Evolutionary conservation across 208 protist genomes (phyloP), one percentile per base, ranked within the genome.

Genomic region (Angomonas deanei): DNA sequence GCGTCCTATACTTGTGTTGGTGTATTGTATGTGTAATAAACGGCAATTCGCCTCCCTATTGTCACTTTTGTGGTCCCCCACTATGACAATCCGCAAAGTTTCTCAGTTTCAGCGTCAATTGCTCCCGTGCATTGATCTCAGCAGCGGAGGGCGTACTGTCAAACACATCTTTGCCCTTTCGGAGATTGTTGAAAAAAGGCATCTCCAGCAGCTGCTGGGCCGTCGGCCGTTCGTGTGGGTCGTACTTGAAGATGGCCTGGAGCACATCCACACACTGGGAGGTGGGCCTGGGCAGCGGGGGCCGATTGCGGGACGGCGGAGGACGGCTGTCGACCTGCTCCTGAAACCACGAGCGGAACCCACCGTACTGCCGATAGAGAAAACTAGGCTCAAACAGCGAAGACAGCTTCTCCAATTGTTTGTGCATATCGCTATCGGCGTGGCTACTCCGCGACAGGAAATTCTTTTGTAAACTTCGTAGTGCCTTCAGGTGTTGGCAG

Each of bases 141-240:
- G 36, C 15, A 8, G 36, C 36, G 8, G 36, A 42, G 15, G 15
- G 11, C 8, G 36, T 42, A 42, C 36, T 42, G 8, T 42, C n/a
- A n/a, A n/a, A n/a, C n/a, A n/a, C n/a, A n/a, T n/a, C n/a, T n/a
- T n/a, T n/a, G n/a, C n/a, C n/a, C n/a, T n/a, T n/a, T n/a, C n/a
- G 36, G 15, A 42, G 36, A 15, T 15, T 27, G 19, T 6, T 53
- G 38, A 93, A 95, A 64, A 92, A 92, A 2, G 84, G 80, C 75
- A 90, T 88, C 21, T 84, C 61, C 55, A 93, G 74, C 50, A 95
- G 73, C 74, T 89, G 70, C 52, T 70, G 80, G 26, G 86, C 86
- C 28, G 82, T 84, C 33, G 89, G 86, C 2, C 89, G 89, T 49
- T 72, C 61, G 31, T 69, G 65, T 30, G 84, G 81, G 64, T 91